Evolutionary conservation across 805 yeast species (phyloP).

Genomic region (Yarrowia sp.): DNA sequence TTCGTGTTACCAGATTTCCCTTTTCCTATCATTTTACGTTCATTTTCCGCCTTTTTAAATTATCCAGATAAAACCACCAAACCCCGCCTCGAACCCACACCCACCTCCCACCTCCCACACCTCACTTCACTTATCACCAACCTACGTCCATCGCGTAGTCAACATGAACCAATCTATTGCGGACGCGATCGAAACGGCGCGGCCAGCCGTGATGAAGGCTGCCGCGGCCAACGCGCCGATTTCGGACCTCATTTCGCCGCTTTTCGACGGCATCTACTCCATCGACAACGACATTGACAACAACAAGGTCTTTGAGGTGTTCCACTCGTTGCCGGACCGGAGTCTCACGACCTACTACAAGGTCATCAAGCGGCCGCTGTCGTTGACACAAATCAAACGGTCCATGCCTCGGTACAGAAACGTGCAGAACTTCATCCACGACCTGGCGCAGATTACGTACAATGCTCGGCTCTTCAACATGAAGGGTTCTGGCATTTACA

Average conservation of each 20-base stretch:
- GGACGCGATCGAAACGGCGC: slow-evolving; percentile 23
- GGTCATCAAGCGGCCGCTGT: slow-evolving; percentile 73
- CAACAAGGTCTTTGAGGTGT: slow-evolving; percentile 50
- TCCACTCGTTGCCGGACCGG: slow-evolving; percentile 69
- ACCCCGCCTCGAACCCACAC: background rate
- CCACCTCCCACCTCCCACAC: no score
- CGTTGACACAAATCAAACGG: slow-evolving; percentile 61
- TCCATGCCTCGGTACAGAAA: slow-evolving; percentile 37
- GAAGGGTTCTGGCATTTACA: slow-evolving; percentile 61
- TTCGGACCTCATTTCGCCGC: slow-evolving; percentile 28
- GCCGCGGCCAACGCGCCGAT: background rate
- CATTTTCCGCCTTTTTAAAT: no score
- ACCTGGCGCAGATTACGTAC: slow-evolving; percentile 82
- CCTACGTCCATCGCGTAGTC: background rate
- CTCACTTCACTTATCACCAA: background rate
- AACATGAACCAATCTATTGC: slow-evolving; percentile 15
- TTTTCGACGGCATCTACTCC: slow-evolving; percentile 37
- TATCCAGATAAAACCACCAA: background rate
- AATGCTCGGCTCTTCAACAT: slow-evolving; percentile 84
- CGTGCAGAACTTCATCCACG: slow-evolving; percentile 62
- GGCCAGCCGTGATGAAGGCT: slow-evolving; percentile 2
- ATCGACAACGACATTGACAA: slow-evolving; percentile 39
- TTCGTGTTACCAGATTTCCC: no score
- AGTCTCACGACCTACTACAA: slow-evolving; percentile 77
- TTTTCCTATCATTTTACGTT: no score